phyloP scores from a whole-genome alignment of 148 eudicot genomes.

The Camellia granthamiana region DNA sequence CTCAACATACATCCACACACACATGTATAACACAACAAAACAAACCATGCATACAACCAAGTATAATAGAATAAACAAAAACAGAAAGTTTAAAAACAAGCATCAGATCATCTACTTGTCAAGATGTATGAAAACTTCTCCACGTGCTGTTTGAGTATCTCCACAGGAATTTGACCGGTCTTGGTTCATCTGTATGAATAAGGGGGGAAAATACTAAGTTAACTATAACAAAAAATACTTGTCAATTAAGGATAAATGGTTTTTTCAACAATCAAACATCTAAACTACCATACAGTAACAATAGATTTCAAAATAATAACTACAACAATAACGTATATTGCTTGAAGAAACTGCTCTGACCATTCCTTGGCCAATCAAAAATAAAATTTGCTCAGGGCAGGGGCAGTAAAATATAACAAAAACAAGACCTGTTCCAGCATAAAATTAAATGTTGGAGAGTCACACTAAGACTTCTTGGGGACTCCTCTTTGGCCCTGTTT shows the following conservation, averaged over 20 bases:
- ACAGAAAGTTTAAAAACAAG: too few relatives aligned
- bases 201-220: not conserved
- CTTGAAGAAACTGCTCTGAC: not conserved
- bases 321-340: not conserved
- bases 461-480: not conserved
- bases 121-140: not conserved
- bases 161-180: constrained; percentile 19
- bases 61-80: not conserved
- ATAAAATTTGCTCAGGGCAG: not conserved
- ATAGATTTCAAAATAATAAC: not conserved
- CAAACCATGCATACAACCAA: not conserved
- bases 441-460: not conserved
- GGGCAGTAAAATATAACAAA: not conserved
- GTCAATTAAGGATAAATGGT: not conserved
- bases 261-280: not conserved
- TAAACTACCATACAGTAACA: not conserved
- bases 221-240: not conserved
- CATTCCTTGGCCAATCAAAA: not conserved
- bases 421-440: not conserved
- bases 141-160: constrained; percentile 20
- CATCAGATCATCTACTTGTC: not conserved
- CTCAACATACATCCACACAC: not conserved
- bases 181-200: constrained; percentile 36
- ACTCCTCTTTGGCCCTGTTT: not conserved
- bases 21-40: not conserved